These are phyloP conservation scores for Dalechampia spathulata DNA, from an alignment of 441 rosid species.

Conservation along the genomic window DNA sequence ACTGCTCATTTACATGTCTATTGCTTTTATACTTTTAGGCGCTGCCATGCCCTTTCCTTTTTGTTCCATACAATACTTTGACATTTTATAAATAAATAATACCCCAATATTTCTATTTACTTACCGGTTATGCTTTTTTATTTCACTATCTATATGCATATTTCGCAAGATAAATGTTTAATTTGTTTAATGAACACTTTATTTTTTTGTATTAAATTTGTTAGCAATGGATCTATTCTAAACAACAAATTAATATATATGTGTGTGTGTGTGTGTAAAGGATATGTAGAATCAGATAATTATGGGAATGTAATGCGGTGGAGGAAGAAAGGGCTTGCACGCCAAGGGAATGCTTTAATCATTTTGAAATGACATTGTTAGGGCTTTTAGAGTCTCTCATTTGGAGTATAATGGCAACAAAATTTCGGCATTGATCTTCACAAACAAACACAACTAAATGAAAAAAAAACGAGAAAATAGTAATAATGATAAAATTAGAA, in stretches of 20 bases:
- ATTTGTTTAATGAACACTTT: no score
- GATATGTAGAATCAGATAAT: no score
- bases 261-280: no score
- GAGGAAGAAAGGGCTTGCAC: constrained; percentile 20
- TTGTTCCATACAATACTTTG: neutral
- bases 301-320: no score
- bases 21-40: neutral
- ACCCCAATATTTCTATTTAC: neutral
- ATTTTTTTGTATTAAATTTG: no score
- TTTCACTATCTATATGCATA: no score
- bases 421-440: neutral
- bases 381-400: neutral
- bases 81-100: neutral
- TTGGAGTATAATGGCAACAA: neutral
- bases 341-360: constrained; percentile 22
- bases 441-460: neutral
- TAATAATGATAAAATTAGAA: no score
- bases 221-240: no score
- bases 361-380: constrained; percentile 17
- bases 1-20: neutral
- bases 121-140: neutral
- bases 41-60: neutral
- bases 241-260: no score
- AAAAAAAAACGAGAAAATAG: neutral
- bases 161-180: no score